Evolutionary conservation across 345 rosid species (phyloP), one percentile per base, ranked within the genome.

Genomic region (Pistacia vera): DNA sequence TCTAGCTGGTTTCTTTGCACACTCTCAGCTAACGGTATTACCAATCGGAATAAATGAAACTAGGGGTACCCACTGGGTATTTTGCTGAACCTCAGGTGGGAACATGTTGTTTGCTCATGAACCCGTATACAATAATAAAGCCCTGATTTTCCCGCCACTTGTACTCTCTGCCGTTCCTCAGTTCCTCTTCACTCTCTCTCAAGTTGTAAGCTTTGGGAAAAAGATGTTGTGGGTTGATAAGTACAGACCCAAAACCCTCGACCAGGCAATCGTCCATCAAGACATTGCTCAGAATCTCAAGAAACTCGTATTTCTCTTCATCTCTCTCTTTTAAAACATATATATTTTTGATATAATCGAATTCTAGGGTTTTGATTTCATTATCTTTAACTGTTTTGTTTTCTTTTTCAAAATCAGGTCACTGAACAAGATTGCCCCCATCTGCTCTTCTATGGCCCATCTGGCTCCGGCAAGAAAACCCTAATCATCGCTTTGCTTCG

Each of bases 381-480:
- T 49, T 1, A 18, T 75, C 5, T 14, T 20, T 41, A 5, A 41
- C 46, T 17, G 44, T 30, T 52, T 57, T 33, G 49, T 49, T 44
- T 22, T 20, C 30, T 56, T 57, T 11, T 12, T 9, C 41, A 49
- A 62, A 30, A 30, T 2, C 69, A 95, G 99, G 99, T 96, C 2
- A 57, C 90, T 10, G 97, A 96, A 79, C 99, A 96, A 73, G 98
- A 96, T 77, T 96, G 97, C 66, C 99, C 97, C 4, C 99, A 96
- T 80, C 85, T 96, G 84, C 97, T 96, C 72, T 93, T 96, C 90
- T 93, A 92, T 83, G 99, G 99, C 5, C 97, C 98, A 5, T 85
- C 97, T 68, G 99, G 99, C 28, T 90, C 95, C 33, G 99, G 99
- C 85, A 96, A 96, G 90, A 96, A 96, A 93, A 96, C 98, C 92